Base-by-base conservation (phyloP, 805 yeast genomes). In the Lipomyces mesembrius region DNA sequence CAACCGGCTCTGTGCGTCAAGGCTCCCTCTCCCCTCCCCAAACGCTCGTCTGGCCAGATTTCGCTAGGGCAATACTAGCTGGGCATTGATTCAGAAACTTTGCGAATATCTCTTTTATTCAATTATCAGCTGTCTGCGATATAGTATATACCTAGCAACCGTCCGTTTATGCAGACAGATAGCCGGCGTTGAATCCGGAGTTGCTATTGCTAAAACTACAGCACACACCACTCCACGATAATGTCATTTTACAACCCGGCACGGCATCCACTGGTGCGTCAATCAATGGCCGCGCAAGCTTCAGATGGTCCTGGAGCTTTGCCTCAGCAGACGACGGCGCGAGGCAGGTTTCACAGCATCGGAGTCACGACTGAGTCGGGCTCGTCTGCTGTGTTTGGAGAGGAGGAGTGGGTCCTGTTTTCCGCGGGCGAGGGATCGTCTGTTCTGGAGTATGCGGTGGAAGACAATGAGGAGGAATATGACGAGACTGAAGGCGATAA, bases 321-420 rank as follows among this genome's bases (percentile, higher is more conserved):
- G 55, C 53, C 56, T 14, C 57, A 25, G 14, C 62, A 12, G 55
- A 5, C 55, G 34, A 17, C 49, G 4, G 35, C 17, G 29, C 59
- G 55, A 11, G 57, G 46, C 39, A 20, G 57, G 5, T 25, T 37
- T 11, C 46, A 43, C 55, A 57, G 49, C 34, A 37, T 39, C 14
- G 57, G 34, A 57, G 63, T 62, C 59, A 14, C 63, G 25, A 39
- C 63, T 9, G 27, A 49, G 25, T 62, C 65, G 20, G 54, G 35
- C 12, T 51, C 57, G 39, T 56, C 54, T 3, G 43, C 17, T n/a
- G 22, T 39, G 17, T 14, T 22, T n/a, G 51, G 51, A 12, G 67
- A 70, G 37, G 73, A 73, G 63, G 81, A 77, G 61, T 79, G 82
- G 82, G 79, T 79, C 14, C 72, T 79, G 57, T 79, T 79, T 67